A percentile compares a stretch with the other conserved stretches of the same genome.
Conservation (phyloP, 2,329 filamentous ascomycete species). For the Lecanosticta acicola region DNA sequence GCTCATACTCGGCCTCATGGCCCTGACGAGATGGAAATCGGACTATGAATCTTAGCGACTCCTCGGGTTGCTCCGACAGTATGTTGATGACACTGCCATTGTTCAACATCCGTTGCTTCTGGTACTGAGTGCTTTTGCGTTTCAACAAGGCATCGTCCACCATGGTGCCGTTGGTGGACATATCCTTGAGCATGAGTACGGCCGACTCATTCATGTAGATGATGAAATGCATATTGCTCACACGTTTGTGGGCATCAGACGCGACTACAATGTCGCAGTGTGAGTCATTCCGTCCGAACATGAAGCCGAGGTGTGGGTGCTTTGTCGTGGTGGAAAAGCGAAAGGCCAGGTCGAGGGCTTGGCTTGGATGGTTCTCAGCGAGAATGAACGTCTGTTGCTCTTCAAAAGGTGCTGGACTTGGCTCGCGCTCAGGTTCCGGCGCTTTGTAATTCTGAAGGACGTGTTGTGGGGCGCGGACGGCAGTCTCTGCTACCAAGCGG, state of each 20-base stretch:
- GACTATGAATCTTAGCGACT: slow-evolving; percentile 76
- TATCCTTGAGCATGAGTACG: slow-evolving; percentile 85
- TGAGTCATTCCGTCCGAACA: slow-evolving; percentile 70
- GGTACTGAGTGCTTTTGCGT: slow-evolving; percentile 41
- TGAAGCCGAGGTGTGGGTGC: slow-evolving; percentile 66
- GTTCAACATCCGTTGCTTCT: slow-evolving; percentile 57
- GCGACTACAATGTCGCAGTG: slow-evolving; percentile 67
- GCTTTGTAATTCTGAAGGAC: slow-evolving; percentile 49
- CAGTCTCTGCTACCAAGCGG: slow-evolving; percentile 59
- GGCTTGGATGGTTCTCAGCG: slow-evolving; percentile 29
- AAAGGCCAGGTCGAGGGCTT: slow-evolving; percentile 63
- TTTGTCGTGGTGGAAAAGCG: slow-evolving; percentile 70
- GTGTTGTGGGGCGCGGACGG: slow-evolving; percentile 50
- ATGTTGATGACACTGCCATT: slow-evolving; percentile 71
- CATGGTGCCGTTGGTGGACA: slow-evolving; percentile 91
- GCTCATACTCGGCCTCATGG: slow-evolving; percentile 59
- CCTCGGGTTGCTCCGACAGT: slow-evolving; percentile 45
- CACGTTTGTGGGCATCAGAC: slow-evolving; percentile 61
- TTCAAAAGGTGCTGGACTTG: slow-evolving; percentile 23
- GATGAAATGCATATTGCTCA: slow-evolving; percentile 94
- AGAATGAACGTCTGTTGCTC: slow-evolving; percentile 29
- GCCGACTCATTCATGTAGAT: slow-evolving; percentile 85
- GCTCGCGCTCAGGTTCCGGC: slow-evolving; percentile 29
- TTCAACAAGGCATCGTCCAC: slow-evolving; percentile 69
- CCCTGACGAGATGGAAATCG: slow-evolving; percentile 70